A percentile compares a stretch with the other conserved stretches of the same genome.
These are phyloP conservation scores for Suillus brevipes DNA, from an alignment of 768 basidiomycete species.

Conservation along the genomic window DNA sequence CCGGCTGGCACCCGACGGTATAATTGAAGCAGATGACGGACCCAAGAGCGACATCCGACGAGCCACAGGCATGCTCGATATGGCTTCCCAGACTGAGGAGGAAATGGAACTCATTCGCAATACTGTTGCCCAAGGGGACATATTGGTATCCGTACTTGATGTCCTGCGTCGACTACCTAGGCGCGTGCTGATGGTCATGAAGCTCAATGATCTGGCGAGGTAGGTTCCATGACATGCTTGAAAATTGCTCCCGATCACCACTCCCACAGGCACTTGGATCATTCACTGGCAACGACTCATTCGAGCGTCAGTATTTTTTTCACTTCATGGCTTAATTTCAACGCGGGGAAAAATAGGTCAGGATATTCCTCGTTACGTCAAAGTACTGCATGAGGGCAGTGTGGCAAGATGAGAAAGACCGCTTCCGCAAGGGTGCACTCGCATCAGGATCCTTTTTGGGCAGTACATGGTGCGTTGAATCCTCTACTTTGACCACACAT, in stretches of 20 bases:
- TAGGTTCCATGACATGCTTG: conserved; percentile 26
- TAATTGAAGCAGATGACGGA: conserved; percentile 45
- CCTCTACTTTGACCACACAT: background rate
- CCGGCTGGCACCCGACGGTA: conserved; percentile 70
- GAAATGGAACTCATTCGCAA: conserved; percentile 82
- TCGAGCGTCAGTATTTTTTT: conserved; percentile 51
- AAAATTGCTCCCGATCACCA: background rate
- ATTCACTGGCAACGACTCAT: conserved; percentile 85
- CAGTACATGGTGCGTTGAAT: conserved; percentile 66
- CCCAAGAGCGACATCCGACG: conserved; percentile 45
- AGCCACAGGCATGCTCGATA: conserved; percentile 76
- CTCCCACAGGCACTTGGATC: conserved; percentile 66
- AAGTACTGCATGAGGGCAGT: conserved; percentile 83
- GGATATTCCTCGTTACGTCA: conserved; percentile 90
- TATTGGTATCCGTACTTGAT: conserved; percentile 84
- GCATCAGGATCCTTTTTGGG: conserved; percentile 54
- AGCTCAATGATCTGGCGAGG: conserved; percentile 84
- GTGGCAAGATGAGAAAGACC: conserved; percentile 67
- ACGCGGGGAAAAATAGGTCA: conserved; percentile 44
- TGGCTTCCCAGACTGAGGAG: conserved; percentile 64
- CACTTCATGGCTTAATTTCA: background rate
- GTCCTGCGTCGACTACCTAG: conserved; percentile 85
- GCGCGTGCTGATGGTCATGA: conserved; percentile 80
- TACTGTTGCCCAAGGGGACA: conserved; percentile 83
- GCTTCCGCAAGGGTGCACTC: conserved; percentile 53